phyloP scores from a whole-genome alignment of 345 rosid genomes.

The rapeseed (Brassica napus) region Da-Ae NC_063446.1:72805501-72806000 shows the following conservation, averaged over 20 bases:
- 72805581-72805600: neutral
- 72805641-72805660: neutral
- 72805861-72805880: too few species aligned
- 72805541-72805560: neutral
- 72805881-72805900: too few species aligned
- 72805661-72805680: neutral
- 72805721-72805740: neutral
- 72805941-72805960: too few species aligned
- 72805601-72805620: neutral
- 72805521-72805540: neutral
- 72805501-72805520: neutral
- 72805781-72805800: neutral
- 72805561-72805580: neutral
- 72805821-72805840: neutral
- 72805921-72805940: too few species aligned
- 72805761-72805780: conserved; percentile 22
- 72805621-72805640: neutral
- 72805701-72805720: conserved; percentile 14
- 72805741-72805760: conserved; percentile 25
- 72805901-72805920: too few species aligned
- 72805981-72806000: neutral
- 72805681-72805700: neutral
- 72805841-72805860: too few species aligned
- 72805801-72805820: neutral
- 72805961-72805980: too few species aligned